phyloP scores from a whole-genome alignment of 2,329 filamentous ascomycete genomes.

The Colletotrichum sp. region DNA sequence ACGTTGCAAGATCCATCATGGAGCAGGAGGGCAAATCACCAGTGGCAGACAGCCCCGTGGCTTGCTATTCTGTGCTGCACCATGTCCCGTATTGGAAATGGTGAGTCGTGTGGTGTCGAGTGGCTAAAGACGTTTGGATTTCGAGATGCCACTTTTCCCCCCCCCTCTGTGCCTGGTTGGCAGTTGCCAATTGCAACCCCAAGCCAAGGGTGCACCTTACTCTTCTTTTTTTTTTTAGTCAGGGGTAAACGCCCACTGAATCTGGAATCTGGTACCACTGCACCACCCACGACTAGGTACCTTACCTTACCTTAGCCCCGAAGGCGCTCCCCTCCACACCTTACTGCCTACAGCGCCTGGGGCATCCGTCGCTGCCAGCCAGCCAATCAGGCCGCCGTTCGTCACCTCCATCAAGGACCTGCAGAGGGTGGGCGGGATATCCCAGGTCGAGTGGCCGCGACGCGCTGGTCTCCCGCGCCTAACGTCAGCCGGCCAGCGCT shows the following conservation, averaged over 20 bases:
- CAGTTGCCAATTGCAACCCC: not conserved
- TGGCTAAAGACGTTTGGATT: not conserved
- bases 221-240: not conserved
- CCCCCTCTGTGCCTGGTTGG: not conserved
- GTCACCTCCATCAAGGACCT: not conserved
- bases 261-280: not conserved
- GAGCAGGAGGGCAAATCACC: not conserved
- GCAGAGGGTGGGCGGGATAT: not conserved
- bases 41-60: not conserved
- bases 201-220: not conserved
- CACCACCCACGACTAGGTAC: not conserved
- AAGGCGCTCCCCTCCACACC: too few species aligned
- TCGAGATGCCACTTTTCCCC: not conserved
- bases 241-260: not conserved
- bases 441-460: not conserved
- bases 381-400: not conserved
- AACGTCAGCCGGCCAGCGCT: constrained; percentile 6
- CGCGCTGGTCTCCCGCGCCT: constrained; percentile 8
- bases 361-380: not conserved
- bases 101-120: not conserved
- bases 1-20: not conserved
- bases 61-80: not conserved
- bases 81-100: not conserved
- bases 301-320: too few species aligned
- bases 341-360: too few species aligned